phyloP scores from a whole-genome alignment of 2,329 filamentous ascomycete genomes.

The Hymenoscyphus infarciens region DNA sequence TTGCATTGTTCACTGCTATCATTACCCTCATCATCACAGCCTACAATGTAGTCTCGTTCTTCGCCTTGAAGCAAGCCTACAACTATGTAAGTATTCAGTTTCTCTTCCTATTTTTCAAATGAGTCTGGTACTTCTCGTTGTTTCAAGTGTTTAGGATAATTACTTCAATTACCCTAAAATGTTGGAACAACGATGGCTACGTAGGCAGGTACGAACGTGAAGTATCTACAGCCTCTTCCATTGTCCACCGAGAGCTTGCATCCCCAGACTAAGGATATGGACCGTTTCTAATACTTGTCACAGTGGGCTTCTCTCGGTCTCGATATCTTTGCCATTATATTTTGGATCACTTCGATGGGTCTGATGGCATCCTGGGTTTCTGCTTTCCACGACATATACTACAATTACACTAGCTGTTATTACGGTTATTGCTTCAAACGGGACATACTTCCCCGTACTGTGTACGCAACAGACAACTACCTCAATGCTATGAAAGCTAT shows the following conservation, averaged over 20 bases:
- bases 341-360: conserved; percentile 10
- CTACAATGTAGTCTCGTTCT: conserved; percentile 6
- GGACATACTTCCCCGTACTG: conserved; percentile 1
- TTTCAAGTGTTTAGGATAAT: no score
- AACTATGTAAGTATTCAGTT: conserved; percentile 8
- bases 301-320: conserved; percentile 10
- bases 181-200: no score
- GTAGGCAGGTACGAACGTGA: no score
- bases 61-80: conserved; percentile 1
- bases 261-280: not conserved
- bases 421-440: conserved; percentile 9
- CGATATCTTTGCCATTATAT: conserved; percentile 9
- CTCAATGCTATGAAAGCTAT: conserved; percentile 3
- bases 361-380: conserved; percentile 7
- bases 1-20: conserved; percentile 9
- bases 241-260: not conserved
- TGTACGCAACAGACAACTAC: not conserved
- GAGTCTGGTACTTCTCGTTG: not conserved
- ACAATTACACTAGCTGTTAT: not conserved
- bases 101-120: not conserved
- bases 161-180: not conserved
- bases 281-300: not conserved
- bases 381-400: not conserved
- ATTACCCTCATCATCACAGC: conserved; percentile 6
- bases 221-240: not conserved